Percentiles rank a stretch among this genome's conserved stretches.
Conservation (phyloP, 805 yeast species). For the Isabelozyma pseudorhagii region DNA sequence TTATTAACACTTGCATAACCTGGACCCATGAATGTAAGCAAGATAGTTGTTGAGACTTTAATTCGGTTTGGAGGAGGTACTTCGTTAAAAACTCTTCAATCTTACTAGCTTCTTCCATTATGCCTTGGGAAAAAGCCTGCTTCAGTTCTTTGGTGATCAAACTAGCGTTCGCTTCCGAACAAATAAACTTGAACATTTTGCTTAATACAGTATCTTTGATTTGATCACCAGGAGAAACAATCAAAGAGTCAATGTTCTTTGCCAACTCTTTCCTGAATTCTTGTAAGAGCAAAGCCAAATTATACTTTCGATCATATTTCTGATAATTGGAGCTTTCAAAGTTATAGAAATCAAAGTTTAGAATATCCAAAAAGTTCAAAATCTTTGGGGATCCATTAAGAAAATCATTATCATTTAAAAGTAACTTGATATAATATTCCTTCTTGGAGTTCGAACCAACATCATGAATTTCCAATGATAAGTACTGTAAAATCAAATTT, state of each 20-base stretch:
- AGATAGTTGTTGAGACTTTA: conserved; percentile 52
- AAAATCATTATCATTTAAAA: conserved; percentile 50
- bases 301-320: conserved; percentile 21
- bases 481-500: conserved; percentile 56
- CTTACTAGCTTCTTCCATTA: conserved; percentile 20
- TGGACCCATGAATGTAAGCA: conserved; percentile 83
- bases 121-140: conserved; percentile 19
- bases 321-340: conserved; percentile 40
- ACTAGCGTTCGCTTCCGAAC: conserved; percentile 14
- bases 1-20: conserved; percentile 67
- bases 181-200: conserved; percentile 17
- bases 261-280: conserved; percentile 3
- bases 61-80: conserved; percentile 43
- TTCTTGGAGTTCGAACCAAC: conserved; percentile 52
- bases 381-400: conserved; percentile 63
- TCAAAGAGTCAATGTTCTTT: conserved; percentile 4
- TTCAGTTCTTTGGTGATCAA: conserved; percentile 15
- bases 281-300: conserved; percentile 34
- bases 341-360: conserved; percentile 52
- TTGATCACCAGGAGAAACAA: conserved; percentile 7
- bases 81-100: conserved; percentile 41
- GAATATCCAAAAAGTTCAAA: conserved; percentile 65
- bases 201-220: conserved; percentile 21
- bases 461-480: conserved; percentile 72
- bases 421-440: conserved; percentile 47